phyloP scores from a whole-genome alignment of 306 rosid species.

The Myrica gale region DNA sequence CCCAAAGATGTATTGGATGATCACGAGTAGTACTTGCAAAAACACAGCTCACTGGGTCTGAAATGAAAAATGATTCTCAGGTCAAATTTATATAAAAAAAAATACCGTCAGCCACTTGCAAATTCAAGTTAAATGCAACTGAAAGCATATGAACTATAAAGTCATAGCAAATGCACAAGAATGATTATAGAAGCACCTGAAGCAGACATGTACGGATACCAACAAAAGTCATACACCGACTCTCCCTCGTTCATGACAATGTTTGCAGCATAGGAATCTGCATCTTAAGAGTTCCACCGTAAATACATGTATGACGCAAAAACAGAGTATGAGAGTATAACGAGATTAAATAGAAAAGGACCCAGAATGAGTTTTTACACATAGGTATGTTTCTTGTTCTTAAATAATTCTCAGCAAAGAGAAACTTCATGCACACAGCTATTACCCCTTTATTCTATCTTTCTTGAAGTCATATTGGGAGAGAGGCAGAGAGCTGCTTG shows the following conservation, averaged over 20 bases:
- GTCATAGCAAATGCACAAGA: not conserved
- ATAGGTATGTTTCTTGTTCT: not conserved
- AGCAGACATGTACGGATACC: constrained; percentile 98
- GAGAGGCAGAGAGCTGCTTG: not conserved
- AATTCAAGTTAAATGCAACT: not conserved
- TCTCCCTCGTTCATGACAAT: constrained; percentile 77
- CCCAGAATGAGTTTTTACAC: not conserved
- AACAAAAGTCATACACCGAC: constrained; percentile 84
- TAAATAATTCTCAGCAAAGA: constrained; percentile 1
- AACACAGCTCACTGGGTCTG: constrained; percentile 82
- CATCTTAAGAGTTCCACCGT: constrained; percentile 24
- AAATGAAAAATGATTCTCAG: constrained; percentile 30
- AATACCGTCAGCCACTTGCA: not conserved
- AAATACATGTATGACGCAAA: not conserved
- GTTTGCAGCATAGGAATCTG: constrained; percentile 74
- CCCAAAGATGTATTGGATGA: constrained; percentile 99
- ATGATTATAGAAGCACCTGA: constrained; percentile 55
- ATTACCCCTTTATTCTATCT: not conserved
- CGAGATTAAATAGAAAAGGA: not conserved
- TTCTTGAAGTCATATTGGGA: not conserved
- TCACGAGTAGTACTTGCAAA: constrained; percentile 84
- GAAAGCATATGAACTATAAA: not conserved
- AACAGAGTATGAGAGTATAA: not conserved
- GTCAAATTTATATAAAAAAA: constrained; percentile 23
- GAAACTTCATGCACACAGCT: not conserved